Evolutionary conservation across 345 rosid genomes (phyloP).

Genomic region (Viola odorata): DNA sequence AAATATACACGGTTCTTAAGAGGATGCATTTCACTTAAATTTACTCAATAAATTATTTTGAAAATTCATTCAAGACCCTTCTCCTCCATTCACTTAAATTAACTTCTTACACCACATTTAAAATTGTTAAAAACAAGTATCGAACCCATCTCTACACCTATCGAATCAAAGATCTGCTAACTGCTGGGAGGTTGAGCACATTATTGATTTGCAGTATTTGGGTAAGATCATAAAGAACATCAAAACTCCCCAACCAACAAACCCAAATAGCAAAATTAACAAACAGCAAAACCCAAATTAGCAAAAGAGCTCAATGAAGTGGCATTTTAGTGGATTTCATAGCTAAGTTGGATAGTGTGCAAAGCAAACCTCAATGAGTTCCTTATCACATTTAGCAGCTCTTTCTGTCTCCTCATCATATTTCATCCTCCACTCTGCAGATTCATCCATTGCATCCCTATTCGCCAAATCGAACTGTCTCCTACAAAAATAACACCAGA

Average conservation of each 20-base stretch:
- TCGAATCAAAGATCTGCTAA: too few relatives aligned
- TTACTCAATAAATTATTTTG: too few relatives aligned
- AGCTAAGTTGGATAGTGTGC: not conserved
- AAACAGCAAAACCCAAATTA: not conserved
- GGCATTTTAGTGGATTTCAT: not conserved
- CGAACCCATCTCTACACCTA: too few relatives aligned
- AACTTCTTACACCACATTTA: too few relatives aligned
- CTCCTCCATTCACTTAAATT: too few relatives aligned
- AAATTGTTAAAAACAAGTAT: too few relatives aligned
- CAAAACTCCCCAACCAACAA: not conserved
- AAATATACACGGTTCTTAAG: too few relatives aligned
- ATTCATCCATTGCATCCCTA: constrained; percentile 91
- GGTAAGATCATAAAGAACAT: not conserved
- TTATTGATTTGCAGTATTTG: constrained; percentile 6
- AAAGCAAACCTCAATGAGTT: constrained; percentile 46
- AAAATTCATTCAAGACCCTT: too few relatives aligned
- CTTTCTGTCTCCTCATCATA: constrained; percentile 62
- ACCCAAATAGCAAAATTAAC: not conserved
- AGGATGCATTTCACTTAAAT: too few relatives aligned
- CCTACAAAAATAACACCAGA: constrained; percentile 31
- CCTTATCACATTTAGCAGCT: constrained; percentile 52
- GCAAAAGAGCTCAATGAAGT: not conserved
- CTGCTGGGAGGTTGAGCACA: too few relatives aligned
- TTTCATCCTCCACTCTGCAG: constrained; percentile 86
- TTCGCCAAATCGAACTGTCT: constrained; percentile 87